Conservation (phyloP, 805 yeast species). For the Kuraishia cidri region DNA sequence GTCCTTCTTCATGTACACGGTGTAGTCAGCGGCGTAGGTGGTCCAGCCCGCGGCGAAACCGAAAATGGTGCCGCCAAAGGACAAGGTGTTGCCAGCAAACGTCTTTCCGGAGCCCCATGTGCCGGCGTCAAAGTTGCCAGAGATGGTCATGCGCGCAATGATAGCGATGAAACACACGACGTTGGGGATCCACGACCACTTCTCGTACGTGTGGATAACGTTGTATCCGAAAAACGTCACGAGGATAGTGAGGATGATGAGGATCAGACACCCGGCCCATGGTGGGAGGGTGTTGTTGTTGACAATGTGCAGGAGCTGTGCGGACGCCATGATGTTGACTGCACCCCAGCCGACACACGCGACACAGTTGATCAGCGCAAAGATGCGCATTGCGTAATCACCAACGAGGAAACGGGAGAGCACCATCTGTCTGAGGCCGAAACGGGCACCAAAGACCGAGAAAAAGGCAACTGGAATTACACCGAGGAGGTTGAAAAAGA, state of each 20-base stretch:
- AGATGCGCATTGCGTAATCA: constrained; percentile 63
- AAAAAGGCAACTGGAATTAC: constrained; percentile 73
- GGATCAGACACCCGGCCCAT: constrained; percentile 82
- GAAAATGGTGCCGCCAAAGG: constrained; percentile 75
- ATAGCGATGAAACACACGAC: constrained; percentile 64
- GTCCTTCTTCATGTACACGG: constrained; percentile 72
- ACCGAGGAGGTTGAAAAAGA: constrained; percentile 72
- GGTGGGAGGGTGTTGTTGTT: constrained; percentile 64
- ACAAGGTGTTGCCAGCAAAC: constrained; percentile 68
- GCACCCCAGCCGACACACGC: constrained; percentile 97
- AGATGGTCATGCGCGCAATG: constrained; percentile 65
- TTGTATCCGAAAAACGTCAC: constrained; percentile 82
- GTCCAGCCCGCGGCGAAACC: constrained; percentile 96
- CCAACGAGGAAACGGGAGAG: constrained; percentile 75
- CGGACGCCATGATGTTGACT: constrained; percentile 83
- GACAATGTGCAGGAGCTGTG: constrained; percentile 72
- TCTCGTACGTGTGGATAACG: constrained; percentile 74
- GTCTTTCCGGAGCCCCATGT: constrained; percentile 44
- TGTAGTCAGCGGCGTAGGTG: constrained; percentile 86
- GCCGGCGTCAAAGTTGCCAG: constrained; percentile 55
- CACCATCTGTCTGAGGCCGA: constrained; percentile 86
- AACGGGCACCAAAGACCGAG: constrained; percentile 74
- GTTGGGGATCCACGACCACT: constrained; percentile 85
- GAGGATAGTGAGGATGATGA: constrained; percentile 57
- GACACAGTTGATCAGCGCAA: constrained; percentile 67